Base-by-base conservation (phyloP, 805 yeast genomes). In the Candida stauntonica region DNA sequence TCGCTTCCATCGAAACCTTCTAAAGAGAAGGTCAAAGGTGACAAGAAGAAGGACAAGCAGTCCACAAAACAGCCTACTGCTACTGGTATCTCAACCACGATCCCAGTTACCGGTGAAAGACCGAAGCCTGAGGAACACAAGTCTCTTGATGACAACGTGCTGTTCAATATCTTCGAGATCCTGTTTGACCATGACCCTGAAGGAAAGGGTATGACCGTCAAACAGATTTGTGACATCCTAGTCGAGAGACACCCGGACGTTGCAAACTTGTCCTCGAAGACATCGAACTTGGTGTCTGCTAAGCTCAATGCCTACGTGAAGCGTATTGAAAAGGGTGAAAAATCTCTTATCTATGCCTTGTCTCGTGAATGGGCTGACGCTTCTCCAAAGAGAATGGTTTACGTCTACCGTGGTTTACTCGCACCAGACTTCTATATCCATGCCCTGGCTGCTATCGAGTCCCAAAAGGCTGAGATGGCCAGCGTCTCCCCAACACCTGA, bases 281-380 rank as follows among this genome's bases (percentile, higher is more conserved):
- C 91, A 13, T 82, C 91, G 18, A 85, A 85, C 56, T 61, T 85
- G 48, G 89, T 85, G 3, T 75, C 85, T 48, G 95, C 95, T 15
- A 85, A 85, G 57, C 66, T 85, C 50, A 85, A 85, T 57, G 93
- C 93, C 15, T 85, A 85, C 55, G 93, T 85, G 33, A 85, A 85
- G 57, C 74, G 89, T 52, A 84, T 85, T 21, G 94, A 85, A 57
- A 84, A 84, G 55, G 93, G 93, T 48, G 94, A 85, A 57, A 70
- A 77, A 45, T 72, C 77, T 30, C 68, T 85, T 52, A 73, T 73
- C 41, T 85, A 85, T 59, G 86, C 91, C 15, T 63, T 85, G 30
- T 79, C 87, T 1, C 75, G 95, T 63, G 93, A 85, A 60, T 85
- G 95, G 95, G 91, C 94, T 3, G 91, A 84, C 59, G 87, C 91